Conservation (phyloP, 2,329 filamentous ascomycete species). For the Ilyonectria sp. region DNA sequence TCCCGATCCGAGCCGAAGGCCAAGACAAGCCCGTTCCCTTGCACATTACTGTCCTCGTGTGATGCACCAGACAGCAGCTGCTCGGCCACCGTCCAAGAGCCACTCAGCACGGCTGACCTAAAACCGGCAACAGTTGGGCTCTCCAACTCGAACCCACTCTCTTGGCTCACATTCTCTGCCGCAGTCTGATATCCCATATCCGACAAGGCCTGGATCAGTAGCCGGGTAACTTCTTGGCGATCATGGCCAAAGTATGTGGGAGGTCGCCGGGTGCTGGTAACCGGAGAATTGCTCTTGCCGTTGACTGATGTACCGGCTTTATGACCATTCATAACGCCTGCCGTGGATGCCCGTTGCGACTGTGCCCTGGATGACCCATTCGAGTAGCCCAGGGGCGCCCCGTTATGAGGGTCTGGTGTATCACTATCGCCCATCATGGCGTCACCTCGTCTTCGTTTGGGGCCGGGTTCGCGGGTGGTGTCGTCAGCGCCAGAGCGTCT, state of each 20-base stretch:
- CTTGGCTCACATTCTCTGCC: conserved; percentile 80
- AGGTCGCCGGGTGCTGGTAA: conserved; percentile 33
- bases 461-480: conserved; percentile 41
- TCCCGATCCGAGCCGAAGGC: conserved; percentile 81
- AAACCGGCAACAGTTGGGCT: conserved; percentile 90
- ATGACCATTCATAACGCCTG: conserved; percentile 62
- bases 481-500: conserved; percentile 37
- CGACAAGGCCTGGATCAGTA: conserved; percentile 90
- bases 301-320: conserved; percentile 66
- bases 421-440: conserved; percentile 76
- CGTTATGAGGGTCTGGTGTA: conserved; percentile 67
- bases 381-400: conserved; percentile 59
- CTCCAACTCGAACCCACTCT: conserved; percentile 92
- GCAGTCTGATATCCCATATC: conserved; percentile 90
- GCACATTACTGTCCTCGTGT: conserved; percentile 51
- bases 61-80: conserved; percentile 76
- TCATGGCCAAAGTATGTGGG: conserved; percentile 84
- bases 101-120: conserved; percentile 82
- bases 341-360: conserved; percentile 39
- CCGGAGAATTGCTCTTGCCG: conserved; percentile 54
- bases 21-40: conserved; percentile 77
- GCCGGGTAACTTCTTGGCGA: conserved; percentile 91
- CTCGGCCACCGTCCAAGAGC: conserved; percentile 90
- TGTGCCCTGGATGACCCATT: conserved; percentile 59
- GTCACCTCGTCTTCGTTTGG: conserved; percentile 71